Percentiles rank a stretch among this genome's conserved stretches.
Evolutionary conservation across 176 grass and related monocot genomes (phyloP).

Genomic region (Bonia amplexicaulis): DNA sequence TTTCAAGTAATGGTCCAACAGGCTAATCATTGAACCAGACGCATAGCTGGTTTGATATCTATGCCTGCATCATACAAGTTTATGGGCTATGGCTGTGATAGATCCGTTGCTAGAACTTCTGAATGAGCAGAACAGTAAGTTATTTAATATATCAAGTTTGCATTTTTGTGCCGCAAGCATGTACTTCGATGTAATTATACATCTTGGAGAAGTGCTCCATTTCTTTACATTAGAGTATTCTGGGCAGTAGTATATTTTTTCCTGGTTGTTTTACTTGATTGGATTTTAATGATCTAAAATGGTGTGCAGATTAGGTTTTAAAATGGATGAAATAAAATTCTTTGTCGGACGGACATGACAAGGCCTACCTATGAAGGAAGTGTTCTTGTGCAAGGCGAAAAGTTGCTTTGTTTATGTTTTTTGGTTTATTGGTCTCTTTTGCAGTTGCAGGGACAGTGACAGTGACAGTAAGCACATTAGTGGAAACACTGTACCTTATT

Average conservation of each 20-base stretch:
- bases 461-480: slow-evolving; percentile 19
- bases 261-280: not conserved
- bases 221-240: not conserved
- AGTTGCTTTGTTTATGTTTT: not conserved
- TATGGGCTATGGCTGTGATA: not conserved
- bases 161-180: not conserved
- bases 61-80: slow-evolving; percentile 7
- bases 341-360: slow-evolving; percentile 30
- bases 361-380: slow-evolving; percentile 39
- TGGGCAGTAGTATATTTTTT: slow-evolving; percentile 14
- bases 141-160: not conserved
- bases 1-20: not conserved
- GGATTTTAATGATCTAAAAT: slow-evolving; percentile 43
- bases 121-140: not conserved
- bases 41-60: not conserved
- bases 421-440: slow-evolving; percentile 21
- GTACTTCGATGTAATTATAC: not conserved
- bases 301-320: slow-evolving; percentile 59
- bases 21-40: not conserved
- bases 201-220: not conserved
- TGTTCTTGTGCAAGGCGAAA: slow-evolving; percentile 28
- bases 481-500: not conserved
- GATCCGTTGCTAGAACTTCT: not conserved
- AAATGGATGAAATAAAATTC: slow-evolving; percentile 43
- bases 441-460: slow-evolving; percentile 41